These are phyloP conservation scores for Eucommia ulmoides DNA, from an alignment of 257 asterid genomes.

Conservation along the genomic window DNA sequence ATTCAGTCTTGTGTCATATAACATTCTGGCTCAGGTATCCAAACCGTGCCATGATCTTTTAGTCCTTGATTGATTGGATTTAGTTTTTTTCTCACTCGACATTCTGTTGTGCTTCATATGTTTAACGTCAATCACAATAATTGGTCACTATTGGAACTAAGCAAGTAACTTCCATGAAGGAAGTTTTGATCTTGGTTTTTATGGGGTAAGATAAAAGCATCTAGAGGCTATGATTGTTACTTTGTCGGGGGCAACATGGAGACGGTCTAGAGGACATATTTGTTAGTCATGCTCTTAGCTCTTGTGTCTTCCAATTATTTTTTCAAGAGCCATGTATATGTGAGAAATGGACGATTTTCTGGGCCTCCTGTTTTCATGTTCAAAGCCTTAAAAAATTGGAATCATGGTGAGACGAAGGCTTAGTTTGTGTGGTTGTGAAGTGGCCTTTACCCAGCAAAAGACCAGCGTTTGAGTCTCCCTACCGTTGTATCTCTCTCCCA, in stretches of 20 bases:
- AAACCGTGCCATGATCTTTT: not conserved
- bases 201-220: too few relatives aligned
- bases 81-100: not conserved
- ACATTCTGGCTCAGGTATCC: conserved; percentile 87
- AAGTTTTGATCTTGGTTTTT: not conserved
- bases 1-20: conserved; percentile 77
- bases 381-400: too few relatives aligned
- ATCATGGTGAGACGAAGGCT: not conserved
- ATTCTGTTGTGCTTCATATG: conserved; percentile 4
- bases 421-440: not conserved
- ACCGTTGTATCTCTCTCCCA: too few relatives aligned
- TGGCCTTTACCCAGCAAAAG: not conserved
- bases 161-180: not conserved
- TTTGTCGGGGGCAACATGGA: not conserved
- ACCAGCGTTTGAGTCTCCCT: not conserved
- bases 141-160: not conserved
- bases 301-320: too few relatives aligned
- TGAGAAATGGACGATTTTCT: not conserved
- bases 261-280: not conserved
- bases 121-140: conserved; percentile 3
- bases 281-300: not conserved
- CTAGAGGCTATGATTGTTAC: too few relatives aligned
- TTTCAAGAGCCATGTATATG: not conserved
- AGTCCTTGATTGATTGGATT: not conserved
- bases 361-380: not conserved